Base-by-base conservation (phyloP, 2,329 filamentous ascomycete genomes). In the Lasiodiplodia gonubiensis region DNA sequence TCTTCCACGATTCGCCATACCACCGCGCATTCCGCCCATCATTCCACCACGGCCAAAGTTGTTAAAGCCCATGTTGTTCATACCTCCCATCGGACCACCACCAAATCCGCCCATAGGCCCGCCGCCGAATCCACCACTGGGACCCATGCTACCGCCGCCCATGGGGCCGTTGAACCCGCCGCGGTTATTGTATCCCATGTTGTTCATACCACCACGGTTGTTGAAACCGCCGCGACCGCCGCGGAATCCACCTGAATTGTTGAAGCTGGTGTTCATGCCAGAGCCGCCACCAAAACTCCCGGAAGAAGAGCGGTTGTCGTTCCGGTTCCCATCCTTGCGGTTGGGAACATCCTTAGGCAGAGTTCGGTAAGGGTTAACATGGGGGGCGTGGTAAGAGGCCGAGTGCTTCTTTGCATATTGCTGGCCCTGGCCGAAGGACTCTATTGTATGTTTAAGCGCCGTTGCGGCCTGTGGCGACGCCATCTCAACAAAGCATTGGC, bases 321-420 rank as follows among this genome's bases (percentile, higher is more conserved):
- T 83, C 52, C 84, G 82, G 52, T 89, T 87, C 75, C 92, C 90
- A 46, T 85, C 89, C 68, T 83, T 84, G 33, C 92, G 88, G 72
- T 86, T 86, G 0, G 92, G 93, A 0, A 91, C 90, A 76, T 97
- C 94, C 81, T 97, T 97, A 21, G 93, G 94, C 4, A 96, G 82
- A 0, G 93, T 97, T 71, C 91, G 90, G 86, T 97, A 98, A 0
- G 94, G 93, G 77, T 98, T 98, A 71, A 86, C 85, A 57, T 88
- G 86, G 0, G 93, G 89, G 70, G 88, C 90, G 64, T 91, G 91
- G 82, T 93, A 97, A 68, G 88, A 87, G 55, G 92, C 88, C 0
- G 84, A 86, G 71, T 91, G 86, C 75, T 86, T 88, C 71, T 94
- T 94, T n/a, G 79, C 76, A 67, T 83, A 82, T 70, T 81, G 76